Evolutionary conservation across 495 filamentous ascomycete species (phyloP), one percentile per base, ranked within the genome.

Genomic region (Peziza echinospora): DNA sequence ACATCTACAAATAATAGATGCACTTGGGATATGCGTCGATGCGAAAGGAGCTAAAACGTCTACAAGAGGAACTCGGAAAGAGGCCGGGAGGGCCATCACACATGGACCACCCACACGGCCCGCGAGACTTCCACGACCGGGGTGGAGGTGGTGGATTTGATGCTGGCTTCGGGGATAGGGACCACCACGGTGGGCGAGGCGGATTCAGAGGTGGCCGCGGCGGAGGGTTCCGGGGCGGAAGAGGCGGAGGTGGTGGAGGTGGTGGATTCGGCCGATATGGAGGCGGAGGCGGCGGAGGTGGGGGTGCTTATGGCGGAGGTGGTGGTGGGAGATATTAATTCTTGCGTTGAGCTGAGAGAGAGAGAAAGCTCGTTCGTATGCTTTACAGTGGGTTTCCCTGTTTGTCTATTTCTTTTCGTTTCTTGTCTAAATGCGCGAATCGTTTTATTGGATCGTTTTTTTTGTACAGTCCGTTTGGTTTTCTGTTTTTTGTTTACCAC

Each of bases 1-100:
- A 37, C n/a, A 34, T n/a, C n/a, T n/a, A n/a, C n/a, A n/a, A n/a
- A n/a, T n/a, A n/a, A 48, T n/a, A 59, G 68, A 96, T 97, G 91
- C 89, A 97, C 58, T 67, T 97, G 57, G 89, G 89, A 0, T 97
- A 94, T 60, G 87, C 89, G 26, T 82, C 92, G 65, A 97, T 97
- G 89, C 73, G 89, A 51, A 89, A 82, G 68, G 84, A 81, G 10
- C 81, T 69, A 54, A 89, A 93, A 51, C 66, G 70, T n/a, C 71
- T 97, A 47, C 78, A 78, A 47, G 82, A 82, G 63, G 89, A 97
- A 60, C 65, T 92, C 49, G 76, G 81, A 47, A 77, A 77, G 4
- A 47, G 64, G 49, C 53, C 52, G 40, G 62, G 79, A n/a, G 66
- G 72, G 40, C 71, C 75, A 11, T 74, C 78, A 17, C 61, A 65